Evolutionary conservation across 1,284 basidiomycete species (phyloP).

Genomic region (Microbotryum scabiosae): DNA sequence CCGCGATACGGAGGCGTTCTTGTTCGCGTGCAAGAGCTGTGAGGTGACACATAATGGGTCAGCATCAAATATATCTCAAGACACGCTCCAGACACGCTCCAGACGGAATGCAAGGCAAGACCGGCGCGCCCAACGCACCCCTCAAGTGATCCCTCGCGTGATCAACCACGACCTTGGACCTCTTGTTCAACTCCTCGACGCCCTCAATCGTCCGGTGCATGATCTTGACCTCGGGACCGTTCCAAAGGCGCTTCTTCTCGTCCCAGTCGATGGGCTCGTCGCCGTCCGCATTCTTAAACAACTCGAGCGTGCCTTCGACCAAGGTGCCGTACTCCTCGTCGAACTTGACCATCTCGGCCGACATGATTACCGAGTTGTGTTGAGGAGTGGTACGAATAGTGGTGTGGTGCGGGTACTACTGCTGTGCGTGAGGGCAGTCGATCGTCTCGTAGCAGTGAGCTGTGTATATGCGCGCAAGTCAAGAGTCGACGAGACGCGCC

Average conservation of each 20-base stretch:
- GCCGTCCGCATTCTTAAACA: conserved; percentile 15
- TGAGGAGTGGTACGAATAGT: too few species aligned
- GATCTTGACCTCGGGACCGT: conserved; percentile 17
- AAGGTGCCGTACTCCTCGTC: conserved; percentile 17
- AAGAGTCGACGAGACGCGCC: too few species aligned
- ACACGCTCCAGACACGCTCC: too few species aligned
- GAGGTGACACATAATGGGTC: too few species aligned
- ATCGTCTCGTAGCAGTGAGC: too few species aligned
- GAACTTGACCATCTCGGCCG: conserved; percentile 6
- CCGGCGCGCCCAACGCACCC: conserved; percentile 6
- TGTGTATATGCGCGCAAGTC: too few species aligned
- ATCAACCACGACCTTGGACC: conserved; percentile 18
- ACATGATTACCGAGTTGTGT: too few species aligned
- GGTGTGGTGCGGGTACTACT: too few species aligned
- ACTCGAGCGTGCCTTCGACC: conserved; percentile 9
- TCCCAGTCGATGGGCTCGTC: background rate
- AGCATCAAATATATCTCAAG: too few species aligned
- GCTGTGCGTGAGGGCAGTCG: too few species aligned
- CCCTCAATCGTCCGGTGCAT: conserved; percentile 13
- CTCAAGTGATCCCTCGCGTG: conserved; percentile 21
- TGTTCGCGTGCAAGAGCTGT: conserved; percentile 22
- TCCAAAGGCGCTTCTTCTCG: background rate
- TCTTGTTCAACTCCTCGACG: conserved; percentile 9
- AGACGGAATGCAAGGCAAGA: background rate
- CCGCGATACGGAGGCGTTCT: conserved; percentile 10